phyloP scores from a whole-genome alignment of 495 filamentous ascomycete species.

The Rostrohypoxylon terebratum region DNA sequence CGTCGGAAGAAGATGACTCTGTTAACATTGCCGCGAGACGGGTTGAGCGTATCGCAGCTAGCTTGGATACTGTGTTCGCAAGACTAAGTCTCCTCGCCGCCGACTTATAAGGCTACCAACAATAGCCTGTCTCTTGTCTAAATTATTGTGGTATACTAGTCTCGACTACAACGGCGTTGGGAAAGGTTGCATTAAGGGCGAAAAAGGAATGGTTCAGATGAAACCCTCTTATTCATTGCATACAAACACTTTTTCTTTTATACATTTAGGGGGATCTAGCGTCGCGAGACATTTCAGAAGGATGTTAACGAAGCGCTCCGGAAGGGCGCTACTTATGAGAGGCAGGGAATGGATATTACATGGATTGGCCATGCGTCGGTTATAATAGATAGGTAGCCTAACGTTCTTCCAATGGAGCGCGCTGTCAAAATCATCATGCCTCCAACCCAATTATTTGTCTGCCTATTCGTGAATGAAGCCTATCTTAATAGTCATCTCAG shows the following conservation, averaged over 20 bases:
- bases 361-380: conserved; percentile 14
- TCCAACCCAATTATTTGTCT: neutral
- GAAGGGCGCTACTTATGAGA: conserved; percentile 39
- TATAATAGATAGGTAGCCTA: conserved; percentile 37
- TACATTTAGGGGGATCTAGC: conserved; percentile 24
- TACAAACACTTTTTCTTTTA: conserved; percentile 20
- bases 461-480: neutral
- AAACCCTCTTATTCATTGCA: conserved; percentile 18
- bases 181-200: conserved; percentile 24
- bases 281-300: conserved; percentile 28
- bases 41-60: conserved; percentile 56
- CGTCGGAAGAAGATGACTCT: conserved; percentile 59
- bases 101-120: conserved; percentile 48
- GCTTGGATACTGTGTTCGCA: conserved; percentile 54
- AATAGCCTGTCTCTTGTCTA: neutral
- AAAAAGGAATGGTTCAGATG: conserved; percentile 24
- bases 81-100: conserved; percentile 55
- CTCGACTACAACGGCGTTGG: conserved; percentile 10
- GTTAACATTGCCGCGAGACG: conserved; percentile 53
- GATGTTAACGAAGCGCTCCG: conserved; percentile 37
- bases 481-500: neutral
- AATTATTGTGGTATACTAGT: conserved; percentile 2
- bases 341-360: conserved; percentile 8
- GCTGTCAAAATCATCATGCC: neutral
- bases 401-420: conserved; percentile 21